These are phyloP conservation scores for Glycine latifolia DNA, from an alignment of 306 rosid species.

Conservation along the genomic window DNA sequence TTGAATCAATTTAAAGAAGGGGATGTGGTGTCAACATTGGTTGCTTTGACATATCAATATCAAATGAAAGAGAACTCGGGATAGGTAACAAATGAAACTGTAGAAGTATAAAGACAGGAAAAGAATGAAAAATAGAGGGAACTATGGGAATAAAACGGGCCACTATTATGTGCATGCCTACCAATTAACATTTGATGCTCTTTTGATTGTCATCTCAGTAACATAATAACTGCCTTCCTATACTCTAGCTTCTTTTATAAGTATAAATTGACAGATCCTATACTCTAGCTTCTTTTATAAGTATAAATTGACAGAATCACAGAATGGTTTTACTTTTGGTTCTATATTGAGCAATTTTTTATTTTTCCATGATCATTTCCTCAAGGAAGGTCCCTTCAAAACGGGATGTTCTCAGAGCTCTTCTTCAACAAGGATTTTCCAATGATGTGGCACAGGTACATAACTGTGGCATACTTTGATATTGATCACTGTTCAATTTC, in stretches of 20 bases:
- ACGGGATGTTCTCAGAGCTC: conserved; percentile 68
- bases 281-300: background rate
- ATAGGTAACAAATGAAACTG: background rate
- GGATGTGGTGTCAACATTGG: background rate
- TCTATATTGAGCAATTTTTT: conserved; percentile 37
- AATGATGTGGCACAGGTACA: conserved; percentile 92
- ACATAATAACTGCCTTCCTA: conserved; percentile 2
- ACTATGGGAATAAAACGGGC: background rate
- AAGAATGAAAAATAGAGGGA: background rate
- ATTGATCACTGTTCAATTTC: conserved; percentile 14
- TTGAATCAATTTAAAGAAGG: conserved; percentile 21
- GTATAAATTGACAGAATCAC: conserved; percentile 16
- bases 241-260: background rate
- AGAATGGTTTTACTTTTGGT: background rate
- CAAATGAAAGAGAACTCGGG: conserved; percentile 24
- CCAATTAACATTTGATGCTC: background rate
- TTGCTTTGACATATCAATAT: background rate
- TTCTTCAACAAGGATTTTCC: conserved; percentile 80
- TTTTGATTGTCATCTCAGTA: conserved; percentile 23
- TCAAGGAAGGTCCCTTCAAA: conserved; percentile 72
- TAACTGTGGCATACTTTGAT: conserved; percentile 7
- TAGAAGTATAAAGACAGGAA: background rate
- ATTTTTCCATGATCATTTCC: conserved; percentile 37
- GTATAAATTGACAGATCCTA: conserved; percentile 9
- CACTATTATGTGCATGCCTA: background rate